Conservation (phyloP, 2,329 filamentous ascomycete genomes). For the Basipetospora sp. region DNA sequence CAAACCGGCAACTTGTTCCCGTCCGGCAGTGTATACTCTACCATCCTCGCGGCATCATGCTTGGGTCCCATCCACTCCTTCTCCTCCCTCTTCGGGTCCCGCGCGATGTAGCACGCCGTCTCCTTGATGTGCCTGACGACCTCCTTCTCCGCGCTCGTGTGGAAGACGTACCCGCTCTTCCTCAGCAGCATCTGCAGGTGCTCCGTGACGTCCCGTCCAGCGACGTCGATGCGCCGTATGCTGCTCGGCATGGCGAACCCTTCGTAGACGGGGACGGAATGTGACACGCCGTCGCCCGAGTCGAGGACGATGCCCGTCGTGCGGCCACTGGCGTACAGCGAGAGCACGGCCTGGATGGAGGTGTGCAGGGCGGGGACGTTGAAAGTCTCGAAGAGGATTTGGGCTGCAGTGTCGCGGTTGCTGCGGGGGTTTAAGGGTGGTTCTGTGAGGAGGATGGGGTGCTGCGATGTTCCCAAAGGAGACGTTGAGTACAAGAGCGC, state of each 20-base stretch:
- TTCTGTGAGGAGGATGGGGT: constrained; percentile 91
- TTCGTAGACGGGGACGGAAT: constrained; percentile 94
- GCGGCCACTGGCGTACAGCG: constrained; percentile 85
- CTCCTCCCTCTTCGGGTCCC: constrained; percentile 85
- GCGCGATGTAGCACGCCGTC: constrained; percentile 77
- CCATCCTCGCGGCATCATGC: constrained; percentile 59
- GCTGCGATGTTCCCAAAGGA: too few relatives aligned
- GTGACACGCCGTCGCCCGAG: constrained; percentile 88
- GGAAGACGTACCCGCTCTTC: constrained; percentile 87
- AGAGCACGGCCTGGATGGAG: constrained; percentile 91
- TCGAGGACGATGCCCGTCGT: constrained; percentile 94
- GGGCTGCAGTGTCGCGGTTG: constrained; percentile 90
- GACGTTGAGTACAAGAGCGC: too few relatives aligned
- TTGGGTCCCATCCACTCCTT: constrained; percentile 84
- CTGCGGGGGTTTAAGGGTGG: constrained; percentile 86
- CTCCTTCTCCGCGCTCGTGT: constrained; percentile 97
- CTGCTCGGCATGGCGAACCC: constrained; percentile 93
- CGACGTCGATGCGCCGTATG: constrained; percentile 90
- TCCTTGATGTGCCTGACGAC: constrained; percentile 97
- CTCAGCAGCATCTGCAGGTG: constrained; percentile 79
- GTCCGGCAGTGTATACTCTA: constrained; percentile 82
- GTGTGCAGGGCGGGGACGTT: constrained; percentile 94
- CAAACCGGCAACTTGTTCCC: constrained; percentile 79
- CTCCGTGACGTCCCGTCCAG: constrained; percentile 89
- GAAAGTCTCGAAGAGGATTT: constrained; percentile 97